Evolutionary conservation across 2,329 filamentous ascomycete species (phyloP).

Genomic region (Trichoderma endophyticum): DNA sequence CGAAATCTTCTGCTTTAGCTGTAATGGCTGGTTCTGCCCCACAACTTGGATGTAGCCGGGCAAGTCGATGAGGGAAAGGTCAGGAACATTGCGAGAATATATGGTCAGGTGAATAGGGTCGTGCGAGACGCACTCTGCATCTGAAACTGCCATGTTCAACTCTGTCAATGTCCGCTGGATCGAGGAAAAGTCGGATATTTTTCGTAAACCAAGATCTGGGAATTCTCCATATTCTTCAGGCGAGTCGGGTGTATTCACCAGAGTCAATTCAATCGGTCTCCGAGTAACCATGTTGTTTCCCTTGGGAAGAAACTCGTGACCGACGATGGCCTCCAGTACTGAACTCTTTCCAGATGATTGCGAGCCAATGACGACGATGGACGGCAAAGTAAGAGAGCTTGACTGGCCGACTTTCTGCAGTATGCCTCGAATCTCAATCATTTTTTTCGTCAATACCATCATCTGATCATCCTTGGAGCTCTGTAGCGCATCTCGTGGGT

Average conservation of each 20-base stretch:
- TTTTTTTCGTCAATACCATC: slow-evolving; percentile 98
- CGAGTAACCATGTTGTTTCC: slow-evolving; percentile 99
- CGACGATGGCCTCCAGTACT: slow-evolving; percentile 92
- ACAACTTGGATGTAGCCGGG: slow-evolving; percentile 97
- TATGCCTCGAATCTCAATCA: slow-evolving; percentile 97
- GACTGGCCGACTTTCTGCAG: slow-evolving; percentile 91
- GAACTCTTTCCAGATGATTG: slow-evolving; percentile 98
- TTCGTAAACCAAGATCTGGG: slow-evolving; percentile 82
- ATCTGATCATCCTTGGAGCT: slow-evolving; percentile 90
- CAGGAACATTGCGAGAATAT: slow-evolving; percentile 91
- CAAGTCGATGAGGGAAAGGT: slow-evolving; percentile 91
- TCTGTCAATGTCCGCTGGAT: slow-evolving; percentile 94
- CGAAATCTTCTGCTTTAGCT: slow-evolving; percentile 92
- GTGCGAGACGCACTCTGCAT: slow-evolving; percentile 87
- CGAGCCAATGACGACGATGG: slow-evolving; percentile 98
- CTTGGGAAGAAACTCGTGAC: slow-evolving; percentile 95
- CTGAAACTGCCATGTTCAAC: slow-evolving; percentile 88
- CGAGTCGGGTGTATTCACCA: slow-evolving; percentile 89
- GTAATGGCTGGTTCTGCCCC: slow-evolving; percentile 81
- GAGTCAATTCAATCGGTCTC: slow-evolving; percentile 89
- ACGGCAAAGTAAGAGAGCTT: slow-evolving; percentile 80
- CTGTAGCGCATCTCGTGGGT: slow-evolving; percentile 58
- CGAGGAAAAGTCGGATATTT: slow-evolving; percentile 85
- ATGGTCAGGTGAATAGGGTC: slow-evolving; percentile 96
- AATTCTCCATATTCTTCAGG: slow-evolving; percentile 94